Base-by-base conservation (phyloP, 495 filamentous ascomycete species). In the Ramalina peruviana region DNA sequence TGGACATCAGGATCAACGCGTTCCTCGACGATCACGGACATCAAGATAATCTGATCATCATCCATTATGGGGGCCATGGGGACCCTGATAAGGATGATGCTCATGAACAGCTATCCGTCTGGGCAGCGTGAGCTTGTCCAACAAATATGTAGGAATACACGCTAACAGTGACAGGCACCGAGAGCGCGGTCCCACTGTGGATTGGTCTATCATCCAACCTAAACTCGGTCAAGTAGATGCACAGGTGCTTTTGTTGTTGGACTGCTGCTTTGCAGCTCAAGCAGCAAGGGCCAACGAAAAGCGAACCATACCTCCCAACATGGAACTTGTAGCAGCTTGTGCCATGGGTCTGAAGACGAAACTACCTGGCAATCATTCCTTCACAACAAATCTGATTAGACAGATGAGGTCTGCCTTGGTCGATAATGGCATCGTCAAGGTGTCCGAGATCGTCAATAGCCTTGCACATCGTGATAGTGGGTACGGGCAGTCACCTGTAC, bases 51-150 rank as follows among this genome's bases (percentile, higher is more conserved):
- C 19, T 51, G 16, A 13, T 51, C 3, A 40, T 51, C 13, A 45
- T 51, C 23, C 49, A 51, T 23, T 51, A 51, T 39, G 49, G 49
- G 15, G 49, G 49, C 21, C 49, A 51, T 20, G 49, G 49, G 25
- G 49, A 51, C 30, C 17, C 23, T 10, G 40, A 51, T 16, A 21
- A 44, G 17, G 49, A 51, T 36, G 38, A 12, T 40, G 25, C 38
- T 20, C 23, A 17, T 17, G 40, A 45, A 30, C 12, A 25, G 25
- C n/a, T 33, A 41, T 25, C 40, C 20, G 49, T 51, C 30, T 51
- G 49, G 49, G 49, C 49, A 36, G 49, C 49, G 49, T 51, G 40
- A 51, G 49, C 17, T 16, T 33, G 7, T 25, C 25, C 25, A 9
- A 46, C 9, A 7, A 3, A 7, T 33, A 12, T 6, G 11, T 33